Evolutionary conservation across 2,329 filamentous ascomycete species (phyloP).

Genomic region (Raffaelea ambrosiae): DNA sequence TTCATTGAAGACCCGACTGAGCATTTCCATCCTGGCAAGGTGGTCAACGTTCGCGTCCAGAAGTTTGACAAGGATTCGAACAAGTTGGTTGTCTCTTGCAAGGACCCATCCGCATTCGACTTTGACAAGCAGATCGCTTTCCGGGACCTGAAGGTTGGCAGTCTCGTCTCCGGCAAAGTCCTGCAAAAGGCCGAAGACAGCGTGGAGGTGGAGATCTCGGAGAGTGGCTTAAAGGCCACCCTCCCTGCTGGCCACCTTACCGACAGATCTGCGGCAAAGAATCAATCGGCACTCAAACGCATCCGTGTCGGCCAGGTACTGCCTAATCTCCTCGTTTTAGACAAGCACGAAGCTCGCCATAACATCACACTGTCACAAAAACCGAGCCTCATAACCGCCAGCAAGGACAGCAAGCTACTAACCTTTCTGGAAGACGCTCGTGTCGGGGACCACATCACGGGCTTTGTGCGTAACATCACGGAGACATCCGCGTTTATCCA

Average conservation of each 20-base stretch:
- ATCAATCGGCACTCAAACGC: slow-evolving; percentile 66
- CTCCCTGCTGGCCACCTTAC: slow-evolving; percentile 72
- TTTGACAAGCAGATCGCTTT: slow-evolving; percentile 68
- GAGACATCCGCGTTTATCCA: slow-evolving; percentile 78
- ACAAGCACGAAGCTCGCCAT: slow-evolving; percentile 71
- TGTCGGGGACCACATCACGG: slow-evolving; percentile 59
- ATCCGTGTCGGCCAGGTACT: slow-evolving; percentile 79
- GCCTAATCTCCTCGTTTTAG: slow-evolving; percentile 73
- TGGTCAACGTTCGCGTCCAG: slow-evolving; percentile 82
- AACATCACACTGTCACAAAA: slow-evolving; percentile 75
- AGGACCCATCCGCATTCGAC: slow-evolving; percentile 73
- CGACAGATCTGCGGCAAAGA: slow-evolving; percentile 76
- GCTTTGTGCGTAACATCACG: slow-evolving; percentile 81
- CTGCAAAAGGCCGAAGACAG: slow-evolving; percentile 74
- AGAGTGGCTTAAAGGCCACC: slow-evolving; percentile 66
- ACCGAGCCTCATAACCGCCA: slow-evolving; percentile 68
- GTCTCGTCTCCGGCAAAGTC: slow-evolving; percentile 68
- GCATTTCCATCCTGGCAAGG: slow-evolving; percentile 85
- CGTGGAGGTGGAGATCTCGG: slow-evolving; percentile 66
- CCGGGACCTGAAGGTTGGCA: slow-evolving; percentile 63
- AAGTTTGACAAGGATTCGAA: slow-evolving; percentile 63
- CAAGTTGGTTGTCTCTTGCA: slow-evolving; percentile 83
- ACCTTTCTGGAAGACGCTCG: slow-evolving; percentile 62
- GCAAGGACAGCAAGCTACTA: slow-evolving; percentile 64
- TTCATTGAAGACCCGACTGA: slow-evolving; percentile 83